Base-by-base conservation (phyloP, 2,329 filamentous ascomycete species). In the Ceratocystis colombiana region DNA sequence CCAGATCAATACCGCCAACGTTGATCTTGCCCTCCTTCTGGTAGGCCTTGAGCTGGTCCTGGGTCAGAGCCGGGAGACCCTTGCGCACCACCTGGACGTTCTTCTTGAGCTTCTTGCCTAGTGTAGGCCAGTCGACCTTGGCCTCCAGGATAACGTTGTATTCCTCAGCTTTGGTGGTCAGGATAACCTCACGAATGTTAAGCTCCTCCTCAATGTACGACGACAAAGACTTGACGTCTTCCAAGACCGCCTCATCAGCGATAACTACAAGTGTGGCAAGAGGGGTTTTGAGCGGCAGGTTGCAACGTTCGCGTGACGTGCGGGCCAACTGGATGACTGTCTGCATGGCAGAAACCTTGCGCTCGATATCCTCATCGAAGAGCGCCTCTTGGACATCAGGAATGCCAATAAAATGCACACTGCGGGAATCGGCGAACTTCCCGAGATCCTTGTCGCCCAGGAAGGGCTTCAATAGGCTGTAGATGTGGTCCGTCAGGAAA, bases 71-170 rank as follows among this genome's bases (percentile, higher is more conserved):
- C 12, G 90, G 89, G 61, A 96, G 78, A 2, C 88, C 89, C 77
- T 90, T 92, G 78, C 91, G 91, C 69, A 96, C 89, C 75, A 87
- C 88, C 71, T 87, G 84, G 53, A 88, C 87, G 72, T 95, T 89
- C 77, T 94, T 94, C 81, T 93, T 94, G 71, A 96, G 82, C 79
- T 95, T 96, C 82, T 94, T 94, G 68, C 91, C 91, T 10, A 96
- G 80, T 2, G 87, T 88, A 25, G 91, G 89, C 86, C 91, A 95
- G 75, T 96, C 90, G 7, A 89, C 90, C 62, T 82, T 83, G 5
- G 90, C 88, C 68, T 87, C 88, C 75, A 95, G 93, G 73, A 89
- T 85, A 46, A 96, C 89, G 64, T 89, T 88, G 78, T 95, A 94
- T 73, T 87, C 87, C 65, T 84, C 85, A 76, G 96, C 90, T 70